Conservation (phyloP, 1,284 basidiomycete genomes). For the Macrocystidia cucumis region DNA sequence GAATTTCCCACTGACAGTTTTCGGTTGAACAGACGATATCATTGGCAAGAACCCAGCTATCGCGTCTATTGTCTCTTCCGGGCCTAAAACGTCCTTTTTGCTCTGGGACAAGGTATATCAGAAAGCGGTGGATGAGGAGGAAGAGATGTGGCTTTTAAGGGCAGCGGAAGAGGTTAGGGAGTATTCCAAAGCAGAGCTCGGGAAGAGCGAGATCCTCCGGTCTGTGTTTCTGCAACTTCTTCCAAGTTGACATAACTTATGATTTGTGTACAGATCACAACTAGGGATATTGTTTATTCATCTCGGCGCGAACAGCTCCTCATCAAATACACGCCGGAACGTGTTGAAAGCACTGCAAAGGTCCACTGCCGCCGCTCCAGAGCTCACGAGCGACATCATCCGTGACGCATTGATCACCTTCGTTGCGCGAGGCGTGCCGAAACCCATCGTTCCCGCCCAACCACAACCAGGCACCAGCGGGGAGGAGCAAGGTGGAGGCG, state of each 20-base stretch:
- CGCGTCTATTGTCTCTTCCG: slow-evolving; percentile 34
- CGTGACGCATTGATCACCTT: slow-evolving; percentile 47
- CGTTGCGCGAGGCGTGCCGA: slow-evolving; percentile 31
- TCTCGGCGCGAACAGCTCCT: slow-evolving; percentile 52
- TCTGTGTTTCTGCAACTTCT: slow-evolving; percentile 20
- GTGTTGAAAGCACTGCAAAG: slow-evolving; percentile 37
- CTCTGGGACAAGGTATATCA: slow-evolving; percentile 84
- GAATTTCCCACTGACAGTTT: too few relatives aligned
- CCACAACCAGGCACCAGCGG: slow-evolving; percentile 14
- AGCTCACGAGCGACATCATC: slow-evolving; percentile 43
- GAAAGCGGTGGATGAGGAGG: slow-evolving; percentile 56
- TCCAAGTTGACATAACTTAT: not conserved
- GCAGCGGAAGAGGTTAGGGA: slow-evolving; percentile 48
- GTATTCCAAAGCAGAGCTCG: slow-evolving; percentile 44
- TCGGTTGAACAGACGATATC: slow-evolving; percentile 19
- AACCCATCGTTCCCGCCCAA: slow-evolving; percentile 11
- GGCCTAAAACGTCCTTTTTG: slow-evolving; percentile 76
- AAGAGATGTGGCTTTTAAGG: slow-evolving; percentile 77
- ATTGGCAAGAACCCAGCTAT: slow-evolving; percentile 29
- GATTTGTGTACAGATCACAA: slow-evolving; percentile 33
- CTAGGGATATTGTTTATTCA: slow-evolving; percentile 65
- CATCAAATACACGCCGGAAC: slow-evolving; percentile 43
- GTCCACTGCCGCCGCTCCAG: slow-evolving; percentile 25
- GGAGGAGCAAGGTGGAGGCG: too few relatives aligned
- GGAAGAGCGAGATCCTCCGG: slow-evolving; percentile 52